phyloP scores from a whole-genome alignment of 768 basidiomycete species.

The Boletus barrowsii region DNA sequence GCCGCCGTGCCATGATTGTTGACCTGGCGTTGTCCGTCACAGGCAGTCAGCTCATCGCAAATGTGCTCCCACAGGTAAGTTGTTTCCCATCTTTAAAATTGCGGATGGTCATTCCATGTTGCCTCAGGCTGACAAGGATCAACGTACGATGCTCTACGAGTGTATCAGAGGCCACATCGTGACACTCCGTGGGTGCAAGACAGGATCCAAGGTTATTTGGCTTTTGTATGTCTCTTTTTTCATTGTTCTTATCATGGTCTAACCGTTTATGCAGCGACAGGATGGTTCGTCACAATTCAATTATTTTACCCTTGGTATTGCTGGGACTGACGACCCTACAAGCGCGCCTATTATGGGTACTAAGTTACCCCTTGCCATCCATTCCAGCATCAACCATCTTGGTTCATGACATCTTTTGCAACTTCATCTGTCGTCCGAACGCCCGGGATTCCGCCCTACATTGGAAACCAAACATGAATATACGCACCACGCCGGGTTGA shows the following conservation, averaged over 20 bases:
- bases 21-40: constrained; percentile 81
- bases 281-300: constrained; percentile 40
- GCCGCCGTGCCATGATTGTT: constrained; percentile 81
- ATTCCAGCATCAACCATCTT: constrained; percentile 24
- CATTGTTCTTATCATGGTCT: neutral
- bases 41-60: constrained; percentile 83
- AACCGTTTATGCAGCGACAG: constrained; percentile 43
- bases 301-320: neutral
- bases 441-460: constrained; percentile 13
- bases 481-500: constrained; percentile 21
- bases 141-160: constrained; percentile 76
- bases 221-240: constrained; percentile 51
- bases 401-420: constrained; percentile 28
- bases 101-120: constrained; percentile 8
- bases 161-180: constrained; percentile 87
- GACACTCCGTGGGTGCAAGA: constrained; percentile 87
- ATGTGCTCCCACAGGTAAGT: constrained; percentile 70
- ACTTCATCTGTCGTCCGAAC: constrained; percentile 19
- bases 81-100: neutral
- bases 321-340: constrained; percentile 17
- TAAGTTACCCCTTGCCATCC: constrained; percentile 24
- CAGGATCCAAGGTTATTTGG: constrained; percentile 91
- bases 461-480: constrained; percentile 26
- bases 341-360: constrained; percentile 67
- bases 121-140: constrained; percentile 77